Evolutionary conservation across 768 basidiomycete species (phyloP).

Genomic region (Kondoa subrosea): DNA sequence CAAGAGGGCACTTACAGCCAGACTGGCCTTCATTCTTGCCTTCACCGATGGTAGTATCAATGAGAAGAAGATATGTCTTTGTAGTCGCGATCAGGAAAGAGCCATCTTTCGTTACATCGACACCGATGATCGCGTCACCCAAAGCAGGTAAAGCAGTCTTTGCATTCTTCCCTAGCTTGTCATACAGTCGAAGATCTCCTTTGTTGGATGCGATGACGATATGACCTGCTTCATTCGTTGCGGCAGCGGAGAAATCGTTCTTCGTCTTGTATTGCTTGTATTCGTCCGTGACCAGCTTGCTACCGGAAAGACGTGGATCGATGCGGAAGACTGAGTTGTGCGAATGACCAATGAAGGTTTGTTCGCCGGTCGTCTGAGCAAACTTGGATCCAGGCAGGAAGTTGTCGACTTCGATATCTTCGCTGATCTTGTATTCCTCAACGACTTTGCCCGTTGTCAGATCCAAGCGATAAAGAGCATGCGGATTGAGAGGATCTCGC

Average conservation of each 20-base stretch:
- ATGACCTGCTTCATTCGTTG: slow-evolving; percentile 70
- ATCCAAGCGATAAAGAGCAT: slow-evolving; percentile 77
- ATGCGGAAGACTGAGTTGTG: slow-evolving; percentile 94
- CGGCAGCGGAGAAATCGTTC: slow-evolving; percentile 82
- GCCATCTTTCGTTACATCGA: slow-evolving; percentile 86
- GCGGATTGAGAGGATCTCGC: slow-evolving; percentile 62
- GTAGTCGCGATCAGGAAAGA: slow-evolving; percentile 92
- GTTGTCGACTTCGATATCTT: slow-evolving; percentile 65
- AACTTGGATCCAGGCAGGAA: slow-evolving; percentile 88
- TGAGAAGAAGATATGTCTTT: slow-evolving; percentile 77
- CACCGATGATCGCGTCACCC: slow-evolving; percentile 83
- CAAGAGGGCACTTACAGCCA: not conserved
- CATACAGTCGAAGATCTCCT: slow-evolving; percentile 88
- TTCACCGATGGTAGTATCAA: slow-evolving; percentile 62
- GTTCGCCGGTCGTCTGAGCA: slow-evolving; percentile 76
- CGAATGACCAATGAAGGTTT: slow-evolving; percentile 82
- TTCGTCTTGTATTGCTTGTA: slow-evolving; percentile 92
- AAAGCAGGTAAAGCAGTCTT: slow-evolving; percentile 92
- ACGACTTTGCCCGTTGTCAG: slow-evolving; percentile 84
- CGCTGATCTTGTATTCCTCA: slow-evolving; percentile 97
- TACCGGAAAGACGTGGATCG: slow-evolving; percentile 82
- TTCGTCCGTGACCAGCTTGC: slow-evolving; percentile 82
- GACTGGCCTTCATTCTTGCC: not conserved
- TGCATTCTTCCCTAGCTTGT: slow-evolving; percentile 92
- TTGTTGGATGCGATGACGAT: slow-evolving; percentile 89